phyloP scores from a whole-genome alignment of 2,329 filamentous ascomycete species.

The Penicillium digitatum region DNA sequence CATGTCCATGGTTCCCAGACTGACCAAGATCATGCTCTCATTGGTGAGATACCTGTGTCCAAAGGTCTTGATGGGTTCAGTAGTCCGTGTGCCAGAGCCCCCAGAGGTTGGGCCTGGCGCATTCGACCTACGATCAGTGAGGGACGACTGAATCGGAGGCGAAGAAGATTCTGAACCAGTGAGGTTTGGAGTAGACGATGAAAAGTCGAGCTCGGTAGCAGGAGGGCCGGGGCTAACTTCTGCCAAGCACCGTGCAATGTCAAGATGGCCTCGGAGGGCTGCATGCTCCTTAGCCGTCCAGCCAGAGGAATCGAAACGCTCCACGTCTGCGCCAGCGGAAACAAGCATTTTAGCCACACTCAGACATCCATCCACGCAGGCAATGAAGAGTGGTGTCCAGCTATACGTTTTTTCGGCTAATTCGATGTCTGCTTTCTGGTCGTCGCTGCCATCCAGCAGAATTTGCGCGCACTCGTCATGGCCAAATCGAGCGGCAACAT shows the following conservation, averaged over 20 bases:
- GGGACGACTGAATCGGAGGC: conserved; percentile 35
- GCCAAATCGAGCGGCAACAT: conserved; percentile 85
- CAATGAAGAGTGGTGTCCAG: conserved; percentile 94
- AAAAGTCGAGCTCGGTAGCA: conserved; percentile 28
- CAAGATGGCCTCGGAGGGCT: conserved; percentile 79
- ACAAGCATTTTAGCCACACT: conserved; percentile 72
- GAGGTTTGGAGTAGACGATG: conserved; percentile 26
- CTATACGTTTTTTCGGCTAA: conserved; percentile 77
- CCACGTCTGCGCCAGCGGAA: conserved; percentile 70
- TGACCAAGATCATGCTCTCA: conserved; percentile 85
- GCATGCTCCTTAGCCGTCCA: conserved; percentile 96
- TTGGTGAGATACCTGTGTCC: conserved; percentile 91
- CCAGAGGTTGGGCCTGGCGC: conserved; percentile 31
- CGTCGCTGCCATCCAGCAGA: conserved; percentile 64
- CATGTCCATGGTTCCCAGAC: conserved; percentile 90
- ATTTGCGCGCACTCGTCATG: conserved; percentile 75
- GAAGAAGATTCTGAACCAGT: conserved; percentile 35
- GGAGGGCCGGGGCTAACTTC: conserved; percentile 50
- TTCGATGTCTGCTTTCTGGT: conserved; percentile 72
- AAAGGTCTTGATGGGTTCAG: conserved; percentile 88
- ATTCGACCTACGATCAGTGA: conserved; percentile 45
- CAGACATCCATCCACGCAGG: conserved; percentile 81
- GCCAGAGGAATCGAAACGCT: conserved; percentile 75
- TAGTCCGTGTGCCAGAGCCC: conserved; percentile 36
- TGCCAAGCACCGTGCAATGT: conserved; percentile 68